Percentiles rank a stretch among this genome's conserved stretches.
These are phyloP conservation scores for Rosa persica DNA, from an alignment of 306 rosid species.

Conservation along the genomic window DNA sequence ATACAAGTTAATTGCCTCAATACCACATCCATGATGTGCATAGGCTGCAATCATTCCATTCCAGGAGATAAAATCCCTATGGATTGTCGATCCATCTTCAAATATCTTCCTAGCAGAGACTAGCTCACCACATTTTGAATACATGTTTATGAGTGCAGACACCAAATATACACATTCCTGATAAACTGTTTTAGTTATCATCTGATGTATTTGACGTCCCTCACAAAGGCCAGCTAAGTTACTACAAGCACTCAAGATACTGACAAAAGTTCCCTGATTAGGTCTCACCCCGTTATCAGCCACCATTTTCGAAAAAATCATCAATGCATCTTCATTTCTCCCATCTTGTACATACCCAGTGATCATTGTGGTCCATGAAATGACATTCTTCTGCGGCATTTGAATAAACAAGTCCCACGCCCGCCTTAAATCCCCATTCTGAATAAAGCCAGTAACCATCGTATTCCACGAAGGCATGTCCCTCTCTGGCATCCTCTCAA, in stretches of 20 bases:
- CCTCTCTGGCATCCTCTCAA: slow-evolving; percentile 48
- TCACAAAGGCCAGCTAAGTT: slow-evolving; percentile 45
- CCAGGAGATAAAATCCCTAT: slow-evolving; percentile 49
- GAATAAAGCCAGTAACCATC: slow-evolving; percentile 44
- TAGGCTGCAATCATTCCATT: slow-evolving; percentile 60
- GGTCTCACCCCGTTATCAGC: slow-evolving; percentile 32
- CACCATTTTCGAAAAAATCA: slow-evolving; percentile 38
- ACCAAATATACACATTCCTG: slow-evolving; percentile 32
- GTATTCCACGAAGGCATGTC: slow-evolving; percentile 54
- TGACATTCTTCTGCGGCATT: slow-evolving; percentile 44
- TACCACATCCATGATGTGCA: slow-evolving; percentile 52
- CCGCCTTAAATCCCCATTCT: slow-evolving; percentile 37
- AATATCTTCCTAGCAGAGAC: slow-evolving; percentile 44
- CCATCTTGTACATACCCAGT: slow-evolving; percentile 47
- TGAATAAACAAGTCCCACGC: slow-evolving; percentile 34
- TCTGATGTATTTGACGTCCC: slow-evolving; percentile 55
- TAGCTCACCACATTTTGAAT: slow-evolving; percentile 55
- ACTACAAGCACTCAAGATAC: slow-evolving; percentile 50
- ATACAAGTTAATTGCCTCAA: slow-evolving; percentile 40
- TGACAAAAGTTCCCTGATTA: slow-evolving; percentile 50
- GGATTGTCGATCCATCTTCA: slow-evolving; percentile 32
- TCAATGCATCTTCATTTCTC: slow-evolving; percentile 48
- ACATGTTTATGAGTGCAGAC: slow-evolving; percentile 54
- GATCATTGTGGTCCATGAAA: slow-evolving; percentile 53
- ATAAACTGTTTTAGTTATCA: slow-evolving; percentile 40